Conservation (phyloP, 352 stramenopile genomes). For the Blastocystis sp. region DNA sequence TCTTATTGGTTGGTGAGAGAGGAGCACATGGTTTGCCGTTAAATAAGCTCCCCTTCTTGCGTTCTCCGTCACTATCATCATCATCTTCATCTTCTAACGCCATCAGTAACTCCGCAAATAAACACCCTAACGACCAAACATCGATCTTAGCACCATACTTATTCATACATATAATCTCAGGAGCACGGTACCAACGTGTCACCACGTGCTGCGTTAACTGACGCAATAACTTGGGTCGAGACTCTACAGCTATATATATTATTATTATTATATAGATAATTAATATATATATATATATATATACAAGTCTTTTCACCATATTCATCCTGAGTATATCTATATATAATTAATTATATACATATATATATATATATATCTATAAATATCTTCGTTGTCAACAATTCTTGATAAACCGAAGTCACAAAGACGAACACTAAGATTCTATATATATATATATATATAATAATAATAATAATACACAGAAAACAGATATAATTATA, state of each 20-base stretch:
- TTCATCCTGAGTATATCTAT: too few relatives aligned
- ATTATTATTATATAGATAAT: too few relatives aligned
- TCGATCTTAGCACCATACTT: conserved; percentile 86
- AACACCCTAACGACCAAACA: conserved; percentile 94
- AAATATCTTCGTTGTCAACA: not conserved
- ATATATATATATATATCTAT: not conserved
- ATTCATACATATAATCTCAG: conserved; percentile 76
- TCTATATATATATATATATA: not conserved
- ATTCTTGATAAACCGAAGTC: not conserved
- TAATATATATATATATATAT: too few relatives aligned
- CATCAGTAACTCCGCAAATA: too few relatives aligned
- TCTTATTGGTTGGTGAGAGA: too few relatives aligned
- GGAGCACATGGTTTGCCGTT: too few relatives aligned
- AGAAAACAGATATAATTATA: not conserved
- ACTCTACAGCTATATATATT: not conserved
- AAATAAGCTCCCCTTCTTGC: too few relatives aligned
- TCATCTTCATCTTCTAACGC: too few relatives aligned
- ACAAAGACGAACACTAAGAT: not conserved
- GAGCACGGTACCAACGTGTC: conserved; percentile 83
- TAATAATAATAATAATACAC: not conserved
- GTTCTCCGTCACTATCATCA: too few relatives aligned
- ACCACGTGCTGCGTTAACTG: conserved; percentile 93
- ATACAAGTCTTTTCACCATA: too few relatives aligned
- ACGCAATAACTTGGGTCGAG: conserved; percentile 39
- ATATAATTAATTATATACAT: too few relatives aligned